A percentile compares a stretch with the other conserved stretches of the same genome.
These are phyloP conservation scores for Apocynum venetum DNA, from an alignment of 257 asterid species.

Conservation along the genomic window DNA sequence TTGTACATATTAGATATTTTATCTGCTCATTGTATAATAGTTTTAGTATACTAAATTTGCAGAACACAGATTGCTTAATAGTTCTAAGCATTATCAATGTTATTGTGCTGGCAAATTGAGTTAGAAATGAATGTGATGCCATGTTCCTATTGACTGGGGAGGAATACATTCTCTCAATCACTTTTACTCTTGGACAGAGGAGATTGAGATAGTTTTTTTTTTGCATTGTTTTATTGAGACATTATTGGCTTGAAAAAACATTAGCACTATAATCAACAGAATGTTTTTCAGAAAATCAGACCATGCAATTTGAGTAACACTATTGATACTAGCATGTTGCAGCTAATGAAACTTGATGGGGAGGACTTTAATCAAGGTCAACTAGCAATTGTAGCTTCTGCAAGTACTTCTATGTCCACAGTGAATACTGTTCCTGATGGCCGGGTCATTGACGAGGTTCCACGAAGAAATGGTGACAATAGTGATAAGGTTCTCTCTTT, in stretches of 20 bases:
- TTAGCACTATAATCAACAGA: background rate
- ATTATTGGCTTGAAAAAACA: background rate
- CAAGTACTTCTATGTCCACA: conserved; percentile 22
- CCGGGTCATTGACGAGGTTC: conserved; percentile 71
- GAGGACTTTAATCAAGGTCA: conserved; percentile 25
- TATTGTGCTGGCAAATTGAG: background rate
- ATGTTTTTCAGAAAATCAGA: background rate
- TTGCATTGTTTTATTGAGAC: background rate
- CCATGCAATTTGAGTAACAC: background rate
- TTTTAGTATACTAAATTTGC: background rate
- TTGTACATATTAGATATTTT: background rate
- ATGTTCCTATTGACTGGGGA: background rate
- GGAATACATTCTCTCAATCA: background rate
- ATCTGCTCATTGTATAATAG: background rate
- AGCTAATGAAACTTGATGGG: conserved; percentile 31
- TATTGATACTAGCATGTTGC: background rate
- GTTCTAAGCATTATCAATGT: background rate
- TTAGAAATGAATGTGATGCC: background rate
- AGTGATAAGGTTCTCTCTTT: conserved; percentile 48
- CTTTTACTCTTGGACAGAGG: background rate
- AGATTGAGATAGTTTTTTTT: background rate
- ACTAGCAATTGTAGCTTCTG: conserved; percentile 31
- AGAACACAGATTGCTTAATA: background rate
- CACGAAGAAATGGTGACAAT: conserved; percentile 30
- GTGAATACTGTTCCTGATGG: conserved; percentile 63